Evolutionary conservation across 2,329 filamentous ascomycete genomes (phyloP).

Genomic region (Hypoxylon sp.): DNA sequence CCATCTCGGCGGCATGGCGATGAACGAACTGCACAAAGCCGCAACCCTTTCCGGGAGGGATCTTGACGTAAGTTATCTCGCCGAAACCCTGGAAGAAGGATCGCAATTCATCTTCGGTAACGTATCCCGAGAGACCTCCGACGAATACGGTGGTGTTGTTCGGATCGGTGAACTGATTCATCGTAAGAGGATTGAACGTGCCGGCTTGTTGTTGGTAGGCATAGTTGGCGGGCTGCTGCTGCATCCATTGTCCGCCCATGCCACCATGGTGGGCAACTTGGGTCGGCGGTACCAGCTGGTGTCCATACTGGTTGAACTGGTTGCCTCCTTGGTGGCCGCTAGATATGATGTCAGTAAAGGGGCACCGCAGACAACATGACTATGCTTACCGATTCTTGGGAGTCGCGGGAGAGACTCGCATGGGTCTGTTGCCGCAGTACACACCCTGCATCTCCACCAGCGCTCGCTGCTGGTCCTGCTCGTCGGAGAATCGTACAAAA

Average conservation of each 20-base stretch:
- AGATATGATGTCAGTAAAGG: constrained; percentile 21
- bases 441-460: constrained; percentile 99
- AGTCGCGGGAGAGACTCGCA: constrained; percentile 97
- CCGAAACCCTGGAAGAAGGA: constrained; percentile 99
- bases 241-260: constrained; percentile 55
- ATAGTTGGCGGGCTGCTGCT: constrained; percentile 57
- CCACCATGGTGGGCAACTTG: constrained; percentile 59
- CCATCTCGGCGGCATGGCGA: constrained; percentile 98
- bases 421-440: constrained; percentile 97
- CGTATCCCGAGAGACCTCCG: constrained; percentile 94
- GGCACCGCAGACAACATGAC: background rate
- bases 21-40: constrained; percentile 99
- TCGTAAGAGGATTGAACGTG: constrained; percentile 67
- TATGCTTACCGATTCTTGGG: constrained; percentile 83
- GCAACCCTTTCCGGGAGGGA: constrained; percentile 97
- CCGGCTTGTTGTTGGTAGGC: constrained; percentile 56
- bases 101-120: constrained; percentile 98
- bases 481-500: constrained; percentile 96
- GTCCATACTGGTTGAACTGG: constrained; percentile 54
- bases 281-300: constrained; percentile 56
- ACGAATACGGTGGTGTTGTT: constrained; percentile 99
- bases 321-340: constrained; percentile 57
- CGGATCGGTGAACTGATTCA: constrained; percentile 99
- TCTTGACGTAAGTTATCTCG: constrained; percentile 99
- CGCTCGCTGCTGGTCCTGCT: constrained; percentile 95